A percentile compares a stretch with the other conserved stretches of the same genome.
Conservation (phyloP, 1,284 basidiomycete genomes). For the Sphagnurus paluster region DNA sequence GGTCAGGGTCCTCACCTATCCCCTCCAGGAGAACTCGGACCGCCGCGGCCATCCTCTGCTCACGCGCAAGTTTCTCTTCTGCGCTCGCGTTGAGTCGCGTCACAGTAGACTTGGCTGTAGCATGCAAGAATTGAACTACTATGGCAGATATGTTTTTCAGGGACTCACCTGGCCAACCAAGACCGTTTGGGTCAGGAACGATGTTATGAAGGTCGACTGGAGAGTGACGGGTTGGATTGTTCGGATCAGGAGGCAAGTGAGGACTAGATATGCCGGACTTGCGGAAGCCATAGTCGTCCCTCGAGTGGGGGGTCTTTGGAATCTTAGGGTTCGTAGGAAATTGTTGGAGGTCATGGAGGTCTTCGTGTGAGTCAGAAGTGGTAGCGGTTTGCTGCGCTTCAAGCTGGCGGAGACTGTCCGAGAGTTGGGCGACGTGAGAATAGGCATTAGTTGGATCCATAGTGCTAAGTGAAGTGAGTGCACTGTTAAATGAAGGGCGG, state of each 20-base stretch:
- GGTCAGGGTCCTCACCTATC: conserved; percentile 96
- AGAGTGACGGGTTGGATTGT: conserved; percentile 22
- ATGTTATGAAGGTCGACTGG: conserved; percentile 33
- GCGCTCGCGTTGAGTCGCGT: conserved; percentile 80
- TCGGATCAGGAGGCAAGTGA: conserved; percentile 30
- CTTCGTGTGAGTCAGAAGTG: neutral
- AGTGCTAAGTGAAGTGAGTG: neutral
- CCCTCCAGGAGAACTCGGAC: conserved; percentile 94
- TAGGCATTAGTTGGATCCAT: conserved; percentile 19
- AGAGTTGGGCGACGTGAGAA: conserved; percentile 29
- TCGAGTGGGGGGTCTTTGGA: conserved; percentile 39
- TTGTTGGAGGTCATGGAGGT: conserved; percentile 8
- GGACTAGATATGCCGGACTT: conserved; percentile 71
- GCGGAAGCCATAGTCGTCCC: conserved; percentile 83
- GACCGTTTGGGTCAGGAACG: conserved; percentile 83
- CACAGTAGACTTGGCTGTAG: conserved; percentile 85
- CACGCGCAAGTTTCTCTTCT: conserved; percentile 69
- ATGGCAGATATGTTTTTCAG: conserved; percentile 2
- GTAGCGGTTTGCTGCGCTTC: conserved; percentile 24
- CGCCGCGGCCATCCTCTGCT: conserved; percentile 80
- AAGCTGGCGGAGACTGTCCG: conserved; percentile 32
- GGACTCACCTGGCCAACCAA: conserved; percentile 89
- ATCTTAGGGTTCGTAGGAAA: conserved; percentile 14
- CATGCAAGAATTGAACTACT: conserved; percentile 5
- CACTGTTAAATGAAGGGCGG: conserved; percentile 5